A percentile compares a stretch with the other conserved stretches of the same genome.
phyloP scores from a whole-genome alignment of 2,329 filamentous ascomycete species.

The Sporothrix phasma region DNA sequence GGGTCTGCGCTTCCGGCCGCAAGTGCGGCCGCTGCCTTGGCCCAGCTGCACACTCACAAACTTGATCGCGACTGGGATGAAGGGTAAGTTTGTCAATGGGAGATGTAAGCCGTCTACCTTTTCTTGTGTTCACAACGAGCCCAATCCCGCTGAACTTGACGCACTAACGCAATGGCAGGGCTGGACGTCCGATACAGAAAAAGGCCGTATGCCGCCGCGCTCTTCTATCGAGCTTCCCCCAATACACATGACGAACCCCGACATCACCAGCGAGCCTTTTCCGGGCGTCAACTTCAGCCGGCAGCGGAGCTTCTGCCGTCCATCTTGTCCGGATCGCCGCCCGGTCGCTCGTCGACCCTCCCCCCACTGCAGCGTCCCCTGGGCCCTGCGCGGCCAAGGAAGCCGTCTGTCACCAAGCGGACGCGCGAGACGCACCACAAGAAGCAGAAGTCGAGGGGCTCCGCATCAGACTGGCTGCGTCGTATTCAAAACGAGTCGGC shows the following conservation, averaged over 20 bases:
- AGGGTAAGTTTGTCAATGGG: conserved; percentile 35
- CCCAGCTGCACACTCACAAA: conserved; percentile 70
- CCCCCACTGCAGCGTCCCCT: conserved; percentile 70
- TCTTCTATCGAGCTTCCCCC: conserved; percentile 65
- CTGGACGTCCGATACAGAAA: conserved; percentile 62
- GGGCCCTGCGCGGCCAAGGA: conserved; percentile 64
- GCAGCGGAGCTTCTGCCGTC: conserved; percentile 73
- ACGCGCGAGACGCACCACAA: conserved; percentile 69
- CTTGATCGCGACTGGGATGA: conserved; percentile 71
- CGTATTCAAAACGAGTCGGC: conserved; percentile 43
- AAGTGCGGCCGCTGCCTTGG: conserved; percentile 75
- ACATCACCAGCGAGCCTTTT: conserved; percentile 66
- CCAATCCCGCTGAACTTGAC: neutral
- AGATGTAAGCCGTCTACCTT: conserved; percentile 16
- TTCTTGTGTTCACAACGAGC: neutral
- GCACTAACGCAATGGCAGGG: conserved; percentile 39
- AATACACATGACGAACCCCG: conserved; percentile 45
- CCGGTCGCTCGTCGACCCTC: conserved; percentile 77
- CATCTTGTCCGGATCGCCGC: conserved; percentile 70
- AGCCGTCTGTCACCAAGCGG: conserved; percentile 76
- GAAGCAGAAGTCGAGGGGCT: conserved; percentile 61
- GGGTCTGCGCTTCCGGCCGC: conserved; percentile 56
- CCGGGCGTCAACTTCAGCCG: conserved; percentile 49
- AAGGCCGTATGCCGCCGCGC: conserved; percentile 50
- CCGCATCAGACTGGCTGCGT: conserved; percentile 57